Conservation (phyloP, 257 asterid species). For the Solanum commersonii region DNA sequence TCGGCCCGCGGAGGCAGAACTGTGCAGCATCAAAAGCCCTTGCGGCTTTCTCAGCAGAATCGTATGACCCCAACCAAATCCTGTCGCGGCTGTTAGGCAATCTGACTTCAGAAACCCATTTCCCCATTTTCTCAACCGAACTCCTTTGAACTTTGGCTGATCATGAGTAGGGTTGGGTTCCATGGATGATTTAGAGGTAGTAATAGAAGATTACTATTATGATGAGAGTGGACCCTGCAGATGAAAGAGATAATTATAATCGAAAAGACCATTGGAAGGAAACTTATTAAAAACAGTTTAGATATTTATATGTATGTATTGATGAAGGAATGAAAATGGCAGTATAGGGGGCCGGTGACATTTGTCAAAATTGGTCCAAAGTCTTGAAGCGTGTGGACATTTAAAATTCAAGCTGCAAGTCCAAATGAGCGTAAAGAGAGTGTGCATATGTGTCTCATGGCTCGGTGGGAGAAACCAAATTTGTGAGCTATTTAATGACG, state of each 20-base stretch:
- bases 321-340: neutral
- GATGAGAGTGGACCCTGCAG: neutral
- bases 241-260: neutral
- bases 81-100: constrained; percentile 14
- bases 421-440: constrained; percentile 5
- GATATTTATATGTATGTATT: neutral
- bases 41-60: constrained; percentile 17
- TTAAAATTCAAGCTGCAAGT: neutral
- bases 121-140: constrained; percentile 16
- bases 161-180: neutral
- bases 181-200: neutral
- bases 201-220: neutral
- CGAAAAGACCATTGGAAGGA: neutral
- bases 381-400: neutral
- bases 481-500: neutral
- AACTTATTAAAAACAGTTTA: neutral
- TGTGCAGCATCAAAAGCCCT: constrained; percentile 15
- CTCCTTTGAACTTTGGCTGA: constrained; percentile 8
- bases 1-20: constrained; percentile 14
- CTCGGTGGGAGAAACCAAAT: neutral
- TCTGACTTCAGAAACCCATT: constrained; percentile 14
- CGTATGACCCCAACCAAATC: constrained; percentile 7
- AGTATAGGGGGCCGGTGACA: neutral
- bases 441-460: neutral
- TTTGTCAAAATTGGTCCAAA: neutral